Evolutionary conservation across 305 asterid genomes (phyloP).

Genomic region (Ilex paraguariensis): DNA sequence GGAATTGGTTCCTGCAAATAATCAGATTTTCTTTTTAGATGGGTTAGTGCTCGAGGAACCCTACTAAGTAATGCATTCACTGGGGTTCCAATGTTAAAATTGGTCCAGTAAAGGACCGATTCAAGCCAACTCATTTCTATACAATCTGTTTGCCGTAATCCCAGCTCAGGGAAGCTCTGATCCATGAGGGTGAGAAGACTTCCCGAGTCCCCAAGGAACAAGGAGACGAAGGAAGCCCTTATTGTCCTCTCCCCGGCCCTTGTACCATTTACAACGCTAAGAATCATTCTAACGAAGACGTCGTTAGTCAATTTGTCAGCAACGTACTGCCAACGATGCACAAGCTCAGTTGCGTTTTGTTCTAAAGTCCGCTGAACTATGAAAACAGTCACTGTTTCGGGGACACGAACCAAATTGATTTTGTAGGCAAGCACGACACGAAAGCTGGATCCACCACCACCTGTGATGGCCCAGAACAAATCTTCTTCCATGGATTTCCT

Average conservation of each 20-base stretch:
- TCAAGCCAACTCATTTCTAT: slow-evolving; percentile 31
- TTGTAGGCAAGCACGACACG: slow-evolving; percentile 18
- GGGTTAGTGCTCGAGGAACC: neutral
- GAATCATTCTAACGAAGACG: slow-evolving; percentile 4
- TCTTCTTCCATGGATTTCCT: slow-evolving; percentile 12
- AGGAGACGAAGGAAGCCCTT: slow-evolving; percentile 11
- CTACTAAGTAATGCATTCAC: slow-evolving; percentile 11
- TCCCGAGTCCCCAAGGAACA: slow-evolving; percentile 19
- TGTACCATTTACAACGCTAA: neutral
- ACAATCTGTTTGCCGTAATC: slow-evolving; percentile 22
- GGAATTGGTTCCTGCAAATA: slow-evolving; percentile 18
- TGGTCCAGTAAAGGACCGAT: slow-evolving; percentile 8
- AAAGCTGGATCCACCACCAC: slow-evolving; percentile 21
- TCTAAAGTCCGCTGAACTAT: neutral
- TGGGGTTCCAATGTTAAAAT: neutral
- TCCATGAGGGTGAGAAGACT: slow-evolving; percentile 25
- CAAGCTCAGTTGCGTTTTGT: slow-evolving; percentile 14
- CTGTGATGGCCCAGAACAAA: slow-evolving; percentile 20
- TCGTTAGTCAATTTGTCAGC: neutral
- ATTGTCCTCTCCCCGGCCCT: slow-evolving; percentile 3
- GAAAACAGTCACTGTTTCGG: slow-evolving; percentile 4
- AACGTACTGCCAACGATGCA: slow-evolving; percentile 11
- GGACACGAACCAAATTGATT: slow-evolving; percentile 5
- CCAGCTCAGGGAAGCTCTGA: slow-evolving; percentile 28
- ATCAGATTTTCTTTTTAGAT: slow-evolving; percentile 23